Base-by-base conservation (phyloP, 1,284 basidiomycete species). In the Puccinia polysora region DNA sequence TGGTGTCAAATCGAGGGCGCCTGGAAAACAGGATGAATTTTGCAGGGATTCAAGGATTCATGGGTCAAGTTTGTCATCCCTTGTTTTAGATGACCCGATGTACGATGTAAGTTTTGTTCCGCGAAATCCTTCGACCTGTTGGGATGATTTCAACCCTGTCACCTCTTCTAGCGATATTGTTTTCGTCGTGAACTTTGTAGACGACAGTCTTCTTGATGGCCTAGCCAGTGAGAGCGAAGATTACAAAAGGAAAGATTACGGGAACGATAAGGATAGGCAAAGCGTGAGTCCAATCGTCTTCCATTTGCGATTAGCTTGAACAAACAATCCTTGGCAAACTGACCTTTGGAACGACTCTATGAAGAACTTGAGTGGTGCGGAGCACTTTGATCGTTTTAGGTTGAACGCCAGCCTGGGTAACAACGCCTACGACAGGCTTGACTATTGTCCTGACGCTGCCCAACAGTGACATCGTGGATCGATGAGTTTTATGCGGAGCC, bases 291-390 rank as follows among this genome's bases (percentile, higher is more conserved):
- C 20, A 34, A 38, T 7, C 1, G 58, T 8, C 20, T 32, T n/a
- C n/a, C n/a, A n/a, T n/a, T n/a, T n/a, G n/a, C n/a, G n/a, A n/a
- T n/a, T n/a, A n/a, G n/a, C 18, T 43, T 43, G 7, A 43, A 8
- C 40, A 18, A 18, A 43, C 8, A 43, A 8, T 18, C 8, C 7
- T 7, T 43, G 40, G 7, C 40, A 4, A 6, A 40, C 62, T 49
- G 15, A 70, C 67, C 45, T 70, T 70, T 38, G 67, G 67, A 10
- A 70, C 67, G 1, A 70, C 67, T 1, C 55, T 40, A 70, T 70
- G 67, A 18, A 70, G 45, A 23, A 70, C 55, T 32, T 70, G 47
- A 34, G 55, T 59, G 14, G 67, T 60, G 15, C 53, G 36, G 18
- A 70, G 25, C 12, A 70, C 67, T 38, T 60, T 70, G 67, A 70